Evolutionary conservation across 371 early-diverging fungal species (phyloP).

Genomic region (Saksenaea vasiformis): DNA sequence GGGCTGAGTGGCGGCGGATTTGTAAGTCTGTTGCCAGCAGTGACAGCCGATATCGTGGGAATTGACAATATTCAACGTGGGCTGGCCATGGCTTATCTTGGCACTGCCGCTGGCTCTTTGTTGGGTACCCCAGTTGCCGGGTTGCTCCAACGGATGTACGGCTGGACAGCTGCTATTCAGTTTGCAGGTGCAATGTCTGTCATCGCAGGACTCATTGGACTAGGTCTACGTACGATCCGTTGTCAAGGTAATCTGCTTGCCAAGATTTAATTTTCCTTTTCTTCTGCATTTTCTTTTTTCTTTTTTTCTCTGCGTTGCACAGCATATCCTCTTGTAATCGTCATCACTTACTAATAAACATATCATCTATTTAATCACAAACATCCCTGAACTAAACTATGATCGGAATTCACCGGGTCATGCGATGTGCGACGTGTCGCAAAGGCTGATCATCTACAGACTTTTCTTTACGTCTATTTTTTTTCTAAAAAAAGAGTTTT

Average conservation of each 20-base stretch:
- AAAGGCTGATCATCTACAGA: too few species aligned
- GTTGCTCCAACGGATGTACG: conserved; percentile 34
- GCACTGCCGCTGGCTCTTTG: conserved; percentile 44
- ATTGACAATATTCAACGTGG: conserved; percentile 43
- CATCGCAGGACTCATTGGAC: conserved; percentile 23
- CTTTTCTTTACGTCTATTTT: too few species aligned
- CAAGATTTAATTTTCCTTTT: conserved; percentile 8
- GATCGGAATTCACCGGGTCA: not conserved
- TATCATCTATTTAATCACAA: not conserved
- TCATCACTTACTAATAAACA: not conserved
- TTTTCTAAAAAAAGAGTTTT: too few species aligned
- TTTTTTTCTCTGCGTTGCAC: not conserved
- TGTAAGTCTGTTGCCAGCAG: conserved; percentile 47
- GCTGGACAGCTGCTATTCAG: conserved; percentile 54
- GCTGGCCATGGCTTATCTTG: conserved; percentile 41
- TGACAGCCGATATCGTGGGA: conserved; percentile 51
- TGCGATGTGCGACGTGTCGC: too few species aligned
- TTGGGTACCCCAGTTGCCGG: conserved; percentile 55
- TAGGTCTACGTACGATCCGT: conserved; percentile 15
- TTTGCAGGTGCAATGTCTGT: conserved; percentile 49
- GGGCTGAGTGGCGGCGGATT: conserved; percentile 52
- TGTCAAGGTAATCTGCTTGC: conserved; percentile 10
- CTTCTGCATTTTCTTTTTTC: conserved; percentile 6
- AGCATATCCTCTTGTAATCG: not conserved
- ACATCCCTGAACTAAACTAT: not conserved